phyloP scores from a whole-genome alignment of 2,329 filamentous ascomycete genomes.

The Exophiala dermatitidis region DNA sequence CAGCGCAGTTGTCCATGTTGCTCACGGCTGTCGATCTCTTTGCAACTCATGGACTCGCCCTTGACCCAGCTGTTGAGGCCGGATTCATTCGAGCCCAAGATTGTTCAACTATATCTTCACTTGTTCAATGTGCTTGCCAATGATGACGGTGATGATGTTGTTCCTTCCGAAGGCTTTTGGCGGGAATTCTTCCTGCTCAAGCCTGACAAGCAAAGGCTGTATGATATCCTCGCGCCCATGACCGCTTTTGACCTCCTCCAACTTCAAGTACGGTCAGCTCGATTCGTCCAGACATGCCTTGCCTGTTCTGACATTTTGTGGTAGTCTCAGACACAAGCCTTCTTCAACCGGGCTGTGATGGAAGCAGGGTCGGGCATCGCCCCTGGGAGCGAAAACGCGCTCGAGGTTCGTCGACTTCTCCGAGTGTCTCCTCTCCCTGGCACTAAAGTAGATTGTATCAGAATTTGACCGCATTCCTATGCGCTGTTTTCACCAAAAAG shows the following conservation, averaged over 20 bases:
- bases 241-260: constrained; percentile 68
- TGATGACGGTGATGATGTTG: constrained; percentile 54
- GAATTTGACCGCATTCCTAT: constrained; percentile 85
- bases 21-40: neutral
- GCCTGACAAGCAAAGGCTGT: constrained; percentile 65
- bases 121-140: constrained; percentile 56
- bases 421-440: neutral
- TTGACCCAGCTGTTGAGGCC: constrained; percentile 87
- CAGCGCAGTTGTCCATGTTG: neutral
- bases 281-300: neutral
- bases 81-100: constrained; percentile 87
- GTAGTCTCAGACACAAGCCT: constrained; percentile 62
- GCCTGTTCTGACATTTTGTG: constrained; percentile 21
- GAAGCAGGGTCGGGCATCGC: constrained; percentile 57
- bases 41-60: constrained; percentile 52
- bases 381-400: constrained; percentile 65
- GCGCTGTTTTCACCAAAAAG: constrained; percentile 73
- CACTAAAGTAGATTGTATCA: constrained; percentile 44
- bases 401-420: constrained; percentile 58
- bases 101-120: constrained; percentile 79
- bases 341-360: constrained; percentile 67
- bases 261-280: constrained; percentile 50
- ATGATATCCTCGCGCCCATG: constrained; percentile 61
- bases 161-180: constrained; percentile 86
- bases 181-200: constrained; percentile 86